Conservation (phyloP, 768 basidiomycete species). For the Mycena olivaceomarginata region DNA sequence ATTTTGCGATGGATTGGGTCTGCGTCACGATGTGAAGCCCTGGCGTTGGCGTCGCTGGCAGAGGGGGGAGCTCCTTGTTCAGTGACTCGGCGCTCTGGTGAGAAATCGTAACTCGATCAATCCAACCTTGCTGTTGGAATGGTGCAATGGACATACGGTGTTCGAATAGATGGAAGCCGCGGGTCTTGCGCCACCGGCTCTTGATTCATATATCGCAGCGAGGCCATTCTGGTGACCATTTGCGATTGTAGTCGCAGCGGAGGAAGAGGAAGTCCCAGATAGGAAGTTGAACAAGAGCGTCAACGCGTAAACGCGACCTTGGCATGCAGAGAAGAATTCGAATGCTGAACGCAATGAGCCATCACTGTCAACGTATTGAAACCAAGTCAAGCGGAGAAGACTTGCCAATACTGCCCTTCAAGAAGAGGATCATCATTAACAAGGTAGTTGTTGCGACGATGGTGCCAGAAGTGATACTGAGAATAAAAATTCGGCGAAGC, state of each 20-base stretch:
- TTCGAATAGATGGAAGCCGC: conserved; percentile 18
- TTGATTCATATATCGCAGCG: too few species aligned
- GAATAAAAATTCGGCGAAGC: conserved; percentile 31
- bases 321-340: conserved; percentile 38
- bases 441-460: conserved; percentile 39
- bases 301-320: conserved; percentile 44
- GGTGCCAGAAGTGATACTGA: conserved; percentile 37
- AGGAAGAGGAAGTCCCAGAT: conserved; percentile 21
- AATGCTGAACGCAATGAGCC: conserved; percentile 14
- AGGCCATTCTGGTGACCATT: neutral
- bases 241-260: neutral
- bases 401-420: conserved; percentile 36
- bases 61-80: conserved; percentile 32
- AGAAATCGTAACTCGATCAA: neutral
- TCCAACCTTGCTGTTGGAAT: neutral
- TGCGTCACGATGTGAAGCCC: neutral
- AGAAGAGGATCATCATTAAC: conserved; percentile 39
- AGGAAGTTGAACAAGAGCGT: conserved; percentile 41
- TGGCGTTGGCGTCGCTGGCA: conserved; percentile 1
- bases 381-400: neutral
- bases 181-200: neutral
- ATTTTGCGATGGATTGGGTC: neutral
- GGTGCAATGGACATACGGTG: conserved; percentile 2
- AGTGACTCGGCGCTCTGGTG: conserved; percentile 26
- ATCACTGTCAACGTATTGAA: neutral